Conservation (phyloP, 345 rosid species). For the Geranium brycei region DNA sequence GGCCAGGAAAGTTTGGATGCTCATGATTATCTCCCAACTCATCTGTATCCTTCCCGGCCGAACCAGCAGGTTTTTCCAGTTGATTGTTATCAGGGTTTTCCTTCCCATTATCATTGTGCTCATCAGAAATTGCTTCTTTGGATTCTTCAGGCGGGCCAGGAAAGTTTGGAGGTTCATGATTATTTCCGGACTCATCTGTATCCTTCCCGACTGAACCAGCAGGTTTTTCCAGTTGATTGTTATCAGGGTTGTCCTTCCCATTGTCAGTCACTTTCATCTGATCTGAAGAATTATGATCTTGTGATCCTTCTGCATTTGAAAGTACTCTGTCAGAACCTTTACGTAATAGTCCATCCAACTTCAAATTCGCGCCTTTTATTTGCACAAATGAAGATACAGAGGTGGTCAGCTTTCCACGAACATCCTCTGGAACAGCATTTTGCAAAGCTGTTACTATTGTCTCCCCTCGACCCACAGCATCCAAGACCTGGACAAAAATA, state of each 20-base stretch:
- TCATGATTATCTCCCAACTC: too few relatives aligned
- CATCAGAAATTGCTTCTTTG: conserved; percentile 24
- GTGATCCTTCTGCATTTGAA: conserved; percentile 19
- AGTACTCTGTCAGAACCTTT: conserved; percentile 24
- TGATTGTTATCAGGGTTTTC: conserved; percentile 22
- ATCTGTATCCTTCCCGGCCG: conserved; percentile 21
- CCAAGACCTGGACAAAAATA: conserved; percentile 52
- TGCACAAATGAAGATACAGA: conserved; percentile 53
- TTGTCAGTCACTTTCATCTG: conserved; percentile 28
- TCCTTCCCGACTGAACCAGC: conserved; percentile 15
- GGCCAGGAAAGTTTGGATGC: too few relatives aligned
- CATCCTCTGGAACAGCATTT: conserved; percentile 92
- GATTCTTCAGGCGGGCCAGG: conserved; percentile 5
- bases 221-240: conserved; percentile 23
- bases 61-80: conserved; percentile 21
- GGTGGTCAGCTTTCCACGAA: conserved; percentile 63
- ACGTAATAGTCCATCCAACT: conserved; percentile 30
- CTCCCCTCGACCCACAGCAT: conserved; percentile 84
- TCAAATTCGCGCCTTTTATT: conserved; percentile 37
- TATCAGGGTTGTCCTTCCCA: conserved; percentile 22
- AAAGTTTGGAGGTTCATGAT: too few relatives aligned
- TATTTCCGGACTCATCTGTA: conserved; percentile 9
- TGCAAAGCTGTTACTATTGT: conserved; percentile 68
- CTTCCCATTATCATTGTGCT: conserved; percentile 20
- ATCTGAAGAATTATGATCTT: conserved; percentile 27